Base-by-base conservation (phyloP, 225 moss, liverwort and hornwort genomes). In the Marchantia paleacea region DNA sequence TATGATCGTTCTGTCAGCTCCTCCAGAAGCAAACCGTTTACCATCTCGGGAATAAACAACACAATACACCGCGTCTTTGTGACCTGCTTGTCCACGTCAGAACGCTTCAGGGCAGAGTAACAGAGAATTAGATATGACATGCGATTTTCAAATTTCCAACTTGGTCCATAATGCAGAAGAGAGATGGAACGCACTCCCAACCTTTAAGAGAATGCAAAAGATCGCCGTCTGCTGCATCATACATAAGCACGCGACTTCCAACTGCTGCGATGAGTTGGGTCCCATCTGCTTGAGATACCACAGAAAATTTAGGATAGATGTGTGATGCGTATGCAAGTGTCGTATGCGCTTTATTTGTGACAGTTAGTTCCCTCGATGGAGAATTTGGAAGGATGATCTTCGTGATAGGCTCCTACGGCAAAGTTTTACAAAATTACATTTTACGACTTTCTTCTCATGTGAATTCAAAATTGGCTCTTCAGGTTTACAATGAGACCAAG, bases 121-220 rank as follows among this genome's bases (percentile, higher is more conserved):
- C 20, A 31, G 0, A 30, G 28, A 52, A 18, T 31, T 3, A 3
- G 13, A 66, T 15, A 25, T 14, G 48, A 4, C 15, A 74, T n/a
- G 7, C 28, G 58, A 52, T 55, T 31, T 75, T 12, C 12, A 12
- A 26, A 53, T 31, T 75, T 12, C 12, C 28, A 26, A 53, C 29
- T 12, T 69, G 8, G 13, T 24, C 52, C 50, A 51, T 29, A 57
- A 28, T 22, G 54, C 54, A 54, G 54, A 55, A 54, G 74, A 55
- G 49, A 47, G 12, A 3, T 73, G 12, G 25, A 52, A 30, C 55
- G 13, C 25, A 22, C 28, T 80, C 22, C 70, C 71, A 68, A 92
- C 97, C 97, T 92, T 90, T 95, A 57, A 99, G 93, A 77, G 97
- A 95, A 78, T 99, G 92, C 80, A 99, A 84, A 61, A 99, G 92